A percentile compares a stretch with the other conserved stretches of the same genome.
Conservation (phyloP, 495 filamentous ascomycete species). For the Penicillium manginii region DNA sequence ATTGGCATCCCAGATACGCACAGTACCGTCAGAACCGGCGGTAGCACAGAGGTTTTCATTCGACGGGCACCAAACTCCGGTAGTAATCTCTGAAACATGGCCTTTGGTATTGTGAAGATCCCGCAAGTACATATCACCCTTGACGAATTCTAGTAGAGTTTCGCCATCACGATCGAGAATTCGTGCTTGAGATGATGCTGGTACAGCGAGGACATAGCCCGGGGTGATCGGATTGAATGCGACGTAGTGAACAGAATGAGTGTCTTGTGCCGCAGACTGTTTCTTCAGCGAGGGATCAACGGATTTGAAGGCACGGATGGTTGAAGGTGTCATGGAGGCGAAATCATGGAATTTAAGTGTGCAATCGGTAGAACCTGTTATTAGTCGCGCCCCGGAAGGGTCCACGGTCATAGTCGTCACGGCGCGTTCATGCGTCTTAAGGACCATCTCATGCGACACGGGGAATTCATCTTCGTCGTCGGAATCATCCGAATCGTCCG, state of each 20-base stretch:
- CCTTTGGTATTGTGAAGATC: slow-evolving; percentile 98
- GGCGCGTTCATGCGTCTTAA: slow-evolving; percentile 90
- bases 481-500: slow-evolving; percentile 51
- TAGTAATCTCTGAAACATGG: slow-evolving; percentile 86
- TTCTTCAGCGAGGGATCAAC: slow-evolving; percentile 85
- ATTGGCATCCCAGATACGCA: slow-evolving; percentile 96
- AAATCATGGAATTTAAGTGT: slow-evolving; percentile 94
- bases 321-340: slow-evolving; percentile 91
- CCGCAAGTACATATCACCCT: slow-evolving; percentile 96
- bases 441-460: slow-evolving; percentile 86
- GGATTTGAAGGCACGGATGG: slow-evolving; percentile 88
- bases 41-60: slow-evolving; percentile 84
- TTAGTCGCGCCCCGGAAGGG: slow-evolving; percentile 79
- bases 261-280: slow-evolving; percentile 71
- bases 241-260: slow-evolving; percentile 83
- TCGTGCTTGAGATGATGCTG: slow-evolving; percentile 85
- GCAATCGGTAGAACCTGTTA: slow-evolving; percentile 89
- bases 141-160: slow-evolving; percentile 80
- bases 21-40: slow-evolving; percentile 87
- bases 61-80: slow-evolving; percentile 85
- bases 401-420: slow-evolving; percentile 84
- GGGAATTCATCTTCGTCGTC: slow-evolving; percentile 88
- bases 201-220: slow-evolving; percentile 79
- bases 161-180: slow-evolving; percentile 89
- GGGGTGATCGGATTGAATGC: slow-evolving; percentile 85